phyloP scores from a whole-genome alignment of 495 filamentous ascomycete species.

The Penicillium fimorum region DNA sequence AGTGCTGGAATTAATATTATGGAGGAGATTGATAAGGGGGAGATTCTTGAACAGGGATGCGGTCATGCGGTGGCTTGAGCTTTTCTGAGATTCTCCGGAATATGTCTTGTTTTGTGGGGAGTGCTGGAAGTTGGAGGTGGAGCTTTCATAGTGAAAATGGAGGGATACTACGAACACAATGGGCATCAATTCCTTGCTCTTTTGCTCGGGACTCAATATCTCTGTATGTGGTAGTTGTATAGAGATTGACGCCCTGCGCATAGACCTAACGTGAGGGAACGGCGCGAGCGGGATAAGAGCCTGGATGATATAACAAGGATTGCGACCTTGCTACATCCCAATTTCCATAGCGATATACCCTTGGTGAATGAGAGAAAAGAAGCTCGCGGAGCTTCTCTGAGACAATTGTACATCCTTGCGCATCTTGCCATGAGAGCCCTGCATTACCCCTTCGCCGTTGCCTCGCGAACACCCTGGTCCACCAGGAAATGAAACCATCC shows the following conservation, averaged over 20 bases:
- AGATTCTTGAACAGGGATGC: conserved; percentile 21
- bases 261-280: not conserved
- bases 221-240: not conserved
- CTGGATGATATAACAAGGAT: not conserved
- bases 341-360: not conserved
- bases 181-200: not conserved
- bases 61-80: conserved; percentile 20
- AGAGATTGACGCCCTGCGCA: not conserved
- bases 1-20: conserved; percentile 59
- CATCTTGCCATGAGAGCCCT: not conserved
- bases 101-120: not conserved
- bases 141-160: not conserved
- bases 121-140: not conserved
- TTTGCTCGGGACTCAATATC: not conserved
- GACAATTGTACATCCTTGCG: conserved; percentile 10
- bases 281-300: not conserved
- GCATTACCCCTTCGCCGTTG: conserved; percentile 9
- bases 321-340: not conserved
- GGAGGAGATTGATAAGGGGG: conserved; percentile 43
- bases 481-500: not conserved
- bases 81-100: not conserved
- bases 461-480: conserved; percentile 1
- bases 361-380: not conserved
- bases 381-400: not conserved
- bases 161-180: not conserved